Percentiles rank a stretch among this genome's conserved stretches.
Conservation (phyloP, 306 rosid genomes). For the Rosa lucieae region DNA sequence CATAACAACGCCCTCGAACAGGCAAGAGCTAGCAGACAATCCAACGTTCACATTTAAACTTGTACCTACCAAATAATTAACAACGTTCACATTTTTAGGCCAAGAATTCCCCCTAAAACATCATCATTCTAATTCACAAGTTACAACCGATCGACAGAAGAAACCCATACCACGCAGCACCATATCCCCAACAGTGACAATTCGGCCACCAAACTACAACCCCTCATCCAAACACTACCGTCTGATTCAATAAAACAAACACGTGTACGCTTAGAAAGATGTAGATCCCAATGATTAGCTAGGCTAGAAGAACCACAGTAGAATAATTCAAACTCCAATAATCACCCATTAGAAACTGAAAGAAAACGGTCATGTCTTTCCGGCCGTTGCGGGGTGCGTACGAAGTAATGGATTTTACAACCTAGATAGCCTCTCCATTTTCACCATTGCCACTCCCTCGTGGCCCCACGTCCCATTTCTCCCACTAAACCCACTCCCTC, state of each 20-base stretch:
- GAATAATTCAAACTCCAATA: not conserved
- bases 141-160: not conserved
- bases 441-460: not conserved
- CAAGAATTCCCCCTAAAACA: not conserved
- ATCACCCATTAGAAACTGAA: conserved; percentile 15
- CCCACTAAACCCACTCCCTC: conserved; percentile 16
- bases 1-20: not conserved
- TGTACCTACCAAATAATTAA: not conserved
- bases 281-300: not conserved
- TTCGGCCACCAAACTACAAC: conserved; percentile 31
- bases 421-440: not conserved
- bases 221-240: not conserved
- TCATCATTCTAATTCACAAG: not conserved
- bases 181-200: not conserved
- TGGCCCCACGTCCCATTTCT: conserved; percentile 8
- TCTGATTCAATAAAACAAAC: not conserved
- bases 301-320: conserved; percentile 9
- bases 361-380: conserved; percentile 29
- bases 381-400: not conserved
- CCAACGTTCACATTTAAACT: conserved; percentile 2
- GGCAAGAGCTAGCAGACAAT: not conserved
- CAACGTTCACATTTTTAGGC: not conserved
- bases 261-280: conserved; percentile 28
- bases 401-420: not conserved
- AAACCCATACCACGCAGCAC: not conserved